Evolutionary conservation across 345 rosid genomes (phyloP).

Genomic region (Brassica incana): DNA sequence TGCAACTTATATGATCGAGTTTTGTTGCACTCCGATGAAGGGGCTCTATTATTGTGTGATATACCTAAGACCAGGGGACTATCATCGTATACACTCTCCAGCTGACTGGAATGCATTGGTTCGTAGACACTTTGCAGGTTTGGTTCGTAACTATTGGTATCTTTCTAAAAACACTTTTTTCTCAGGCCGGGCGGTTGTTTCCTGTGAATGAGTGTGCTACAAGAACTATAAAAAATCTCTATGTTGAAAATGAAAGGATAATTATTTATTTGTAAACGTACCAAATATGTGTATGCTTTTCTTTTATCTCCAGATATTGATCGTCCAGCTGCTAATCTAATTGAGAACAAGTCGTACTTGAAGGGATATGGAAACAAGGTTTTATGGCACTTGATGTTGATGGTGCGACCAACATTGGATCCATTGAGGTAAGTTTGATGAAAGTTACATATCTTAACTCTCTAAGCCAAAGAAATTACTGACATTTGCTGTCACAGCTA

Average conservation of each 20-base stretch:
- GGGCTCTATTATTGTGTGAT: slow-evolving; percentile 44
- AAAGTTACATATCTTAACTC: background rate
- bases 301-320: slow-evolving; percentile 1
- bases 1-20: background rate
- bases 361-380: no score
- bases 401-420: no score
- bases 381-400: no score
- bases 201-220: slow-evolving; percentile 86
- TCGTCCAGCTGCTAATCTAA: slow-evolving; percentile 7
- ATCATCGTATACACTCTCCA: slow-evolving; percentile 92
- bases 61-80: slow-evolving; percentile 87
- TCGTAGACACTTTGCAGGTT: slow-evolving; percentile 74
- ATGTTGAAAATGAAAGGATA: slow-evolving; percentile 97
- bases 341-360: no score
- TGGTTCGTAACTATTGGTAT: slow-evolving; percentile 2
- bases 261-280: slow-evolving; percentile 6
- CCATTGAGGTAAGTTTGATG: background rate
- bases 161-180: background rate
- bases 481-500: no score
- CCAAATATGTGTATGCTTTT: background rate
- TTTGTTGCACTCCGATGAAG: slow-evolving; percentile 61
- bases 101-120: slow-evolving; percentile 78
- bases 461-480: slow-evolving; percentile 31
- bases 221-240: slow-evolving; percentile 81
- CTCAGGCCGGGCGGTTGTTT: slow-evolving; percentile 66